Evolutionary conservation across 1,284 basidiomycete species (phyloP).

Genomic region (Pulveroboletus sp.): DNA sequence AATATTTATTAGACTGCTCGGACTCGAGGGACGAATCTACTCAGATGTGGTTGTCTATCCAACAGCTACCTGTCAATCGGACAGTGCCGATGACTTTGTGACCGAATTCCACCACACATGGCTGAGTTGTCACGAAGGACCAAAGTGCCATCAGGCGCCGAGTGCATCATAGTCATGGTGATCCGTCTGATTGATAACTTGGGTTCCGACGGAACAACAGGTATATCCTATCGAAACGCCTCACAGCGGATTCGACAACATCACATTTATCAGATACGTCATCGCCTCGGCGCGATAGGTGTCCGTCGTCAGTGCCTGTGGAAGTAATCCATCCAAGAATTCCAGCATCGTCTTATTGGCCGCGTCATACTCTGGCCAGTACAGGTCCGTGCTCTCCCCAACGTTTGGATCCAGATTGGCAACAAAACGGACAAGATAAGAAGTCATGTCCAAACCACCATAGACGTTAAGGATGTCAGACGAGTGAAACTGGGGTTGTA

Average conservation of each 20-base stretch:
- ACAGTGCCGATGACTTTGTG: too few species aligned
- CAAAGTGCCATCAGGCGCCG: too few species aligned
- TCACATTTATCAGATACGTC: slow-evolving; percentile 41
- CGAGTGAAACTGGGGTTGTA: slow-evolving; percentile 35
- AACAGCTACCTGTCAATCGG: too few species aligned
- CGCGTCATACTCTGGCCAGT: slow-evolving; percentile 52
- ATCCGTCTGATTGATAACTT: too few species aligned
- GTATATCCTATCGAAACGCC: not conserved
- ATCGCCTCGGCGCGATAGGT: slow-evolving; percentile 47
- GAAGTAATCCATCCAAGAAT: slow-evolving; percentile 43
- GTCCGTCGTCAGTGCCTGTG: slow-evolving; percentile 38
- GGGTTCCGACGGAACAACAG: too few species aligned
- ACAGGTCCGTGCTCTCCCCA: slow-evolving; percentile 29
- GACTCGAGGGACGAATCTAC: too few species aligned
- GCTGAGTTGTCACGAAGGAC: too few species aligned
- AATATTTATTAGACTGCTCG: too few species aligned
- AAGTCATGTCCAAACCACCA: slow-evolving; percentile 40
- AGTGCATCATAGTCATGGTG: too few species aligned
- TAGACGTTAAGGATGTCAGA: slow-evolving; percentile 44
- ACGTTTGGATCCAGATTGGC: slow-evolving; percentile 51
- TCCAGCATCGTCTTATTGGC: slow-evolving; percentile 44
- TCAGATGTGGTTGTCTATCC: too few species aligned
- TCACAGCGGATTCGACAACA: slow-evolving; percentile 37
- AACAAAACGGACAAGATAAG: slow-evolving; percentile 46
- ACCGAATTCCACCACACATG: too few species aligned